Evolutionary conservation across 768 basidiomycete species (phyloP), one percentile per base, ranked within the genome.

Genomic region (Pisolithus albus): DNA sequence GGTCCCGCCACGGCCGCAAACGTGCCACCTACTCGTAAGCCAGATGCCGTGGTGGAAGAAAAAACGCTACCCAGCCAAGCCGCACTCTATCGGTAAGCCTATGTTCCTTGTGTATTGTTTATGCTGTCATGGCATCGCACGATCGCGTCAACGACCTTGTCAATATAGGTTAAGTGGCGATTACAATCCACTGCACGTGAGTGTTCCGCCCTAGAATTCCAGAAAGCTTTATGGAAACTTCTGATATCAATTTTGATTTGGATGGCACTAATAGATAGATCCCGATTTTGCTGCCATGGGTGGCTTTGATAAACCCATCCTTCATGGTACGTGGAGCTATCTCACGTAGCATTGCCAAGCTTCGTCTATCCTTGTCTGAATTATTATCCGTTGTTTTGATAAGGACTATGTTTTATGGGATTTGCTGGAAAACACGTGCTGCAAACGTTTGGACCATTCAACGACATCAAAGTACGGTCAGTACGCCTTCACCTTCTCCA

Each of bases 401-500:
- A 51, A 76, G 84, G 93, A 19, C 79, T 97, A 11, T 96, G 93
- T 72, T 87, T 75, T 28, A 88, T 97, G 82, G 96, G 95, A 18
- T 83, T 96, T 51, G 81, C 93, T 4, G 91, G 85, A 5, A 97
- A 97, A 70, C 92, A 98, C 62, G 83, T 99, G 34, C 66, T 90
- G 56, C 88, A 95, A 70, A 74, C 82, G 3, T 99, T 81, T 62
- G 96, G 96, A 11, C 66, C 79, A 15, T 95, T 78, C 72, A 81
- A 82, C 60, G 92, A 97, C 64, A 95, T 99, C 74, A 99, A 98
- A 79, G 92, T 91, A 53, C 82, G 95, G 81, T 89, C 62, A 63
- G 81, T 69, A 18, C 4, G 16, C 26, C 34, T 34, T 15, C 4
- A 24, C 16, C 26, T 26, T 34, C 23, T 41, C 40, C n/a, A 28